Conservation (phyloP, 257 asterid genomes). For the Sherardia arvensis region DNA sequence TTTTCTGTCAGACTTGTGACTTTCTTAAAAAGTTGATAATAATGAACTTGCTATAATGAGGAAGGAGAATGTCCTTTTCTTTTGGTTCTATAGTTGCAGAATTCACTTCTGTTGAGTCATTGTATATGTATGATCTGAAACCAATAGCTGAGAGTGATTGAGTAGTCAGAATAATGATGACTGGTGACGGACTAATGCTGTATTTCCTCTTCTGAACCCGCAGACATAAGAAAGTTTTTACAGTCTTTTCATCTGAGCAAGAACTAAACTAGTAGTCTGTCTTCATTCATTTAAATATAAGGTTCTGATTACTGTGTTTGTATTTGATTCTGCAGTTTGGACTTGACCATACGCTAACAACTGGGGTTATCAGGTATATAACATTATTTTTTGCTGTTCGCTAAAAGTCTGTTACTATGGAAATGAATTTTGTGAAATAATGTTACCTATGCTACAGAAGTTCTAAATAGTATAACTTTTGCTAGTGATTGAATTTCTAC, state of each 20-base stretch:
- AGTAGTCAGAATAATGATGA: background rate
- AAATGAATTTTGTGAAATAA: background rate
- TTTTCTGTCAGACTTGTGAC: background rate
- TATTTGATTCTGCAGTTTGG: conserved; percentile 64
- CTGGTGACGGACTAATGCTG: background rate
- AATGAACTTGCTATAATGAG: background rate
- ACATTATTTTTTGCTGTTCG: background rate
- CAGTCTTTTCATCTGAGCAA: background rate
- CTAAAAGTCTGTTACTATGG: background rate
- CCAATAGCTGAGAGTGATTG: too few relatives aligned
- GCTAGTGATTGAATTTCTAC: background rate
- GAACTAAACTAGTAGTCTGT: conserved; percentile 2
- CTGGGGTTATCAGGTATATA: conserved; percentile 94
- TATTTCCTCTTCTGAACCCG: background rate
- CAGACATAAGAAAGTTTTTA: background rate
- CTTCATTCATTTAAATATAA: conserved; percentile 19
- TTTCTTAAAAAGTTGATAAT: background rate
- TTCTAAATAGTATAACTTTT: too few relatives aligned
- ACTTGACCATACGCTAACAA: conserved; percentile 96
- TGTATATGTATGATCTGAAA: background rate
- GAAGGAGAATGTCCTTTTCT: background rate
- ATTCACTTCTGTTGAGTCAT: background rate
- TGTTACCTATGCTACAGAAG: too few relatives aligned
- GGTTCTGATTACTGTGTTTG: conserved; percentile 6
- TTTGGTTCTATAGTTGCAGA: background rate